Conservation (phyloP, 495 filamentous ascomycete species). For the Amphirosellinia nigrospora region DNA sequence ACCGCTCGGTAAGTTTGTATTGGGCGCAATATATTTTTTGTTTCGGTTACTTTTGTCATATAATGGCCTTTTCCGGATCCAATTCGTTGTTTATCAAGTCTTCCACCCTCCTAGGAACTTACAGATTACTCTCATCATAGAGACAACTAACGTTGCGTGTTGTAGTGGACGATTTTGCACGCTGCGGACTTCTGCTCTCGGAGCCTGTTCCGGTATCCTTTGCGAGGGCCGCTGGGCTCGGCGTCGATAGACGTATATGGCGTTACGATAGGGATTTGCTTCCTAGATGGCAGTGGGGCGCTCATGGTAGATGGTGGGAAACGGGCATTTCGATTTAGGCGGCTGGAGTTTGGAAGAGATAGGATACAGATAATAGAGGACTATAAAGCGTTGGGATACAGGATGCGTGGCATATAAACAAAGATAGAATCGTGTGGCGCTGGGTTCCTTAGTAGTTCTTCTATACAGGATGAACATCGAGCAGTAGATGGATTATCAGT, state of each 20-base stretch:
- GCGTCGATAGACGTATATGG: constrained; percentile 59
- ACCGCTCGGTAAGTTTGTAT: constrained; percentile 36
- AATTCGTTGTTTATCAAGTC: too few species aligned
- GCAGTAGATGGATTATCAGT: not conserved
- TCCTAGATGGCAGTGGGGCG: constrained; percentile 56
- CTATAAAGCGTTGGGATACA: not conserved
- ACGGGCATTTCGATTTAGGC: constrained; percentile 58
- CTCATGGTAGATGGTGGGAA: constrained; percentile 64
- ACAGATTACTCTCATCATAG: not conserved
- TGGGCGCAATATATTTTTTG: not conserved
- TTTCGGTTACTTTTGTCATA: not conserved
- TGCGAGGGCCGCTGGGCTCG: constrained; percentile 60
- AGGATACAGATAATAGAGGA: not conserved
- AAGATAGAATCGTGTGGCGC: not conserved
- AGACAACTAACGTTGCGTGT: not conserved
- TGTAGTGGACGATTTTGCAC: constrained; percentile 65
- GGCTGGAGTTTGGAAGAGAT: not conserved
- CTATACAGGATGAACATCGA: not conserved
- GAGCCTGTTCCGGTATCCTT: constrained; percentile 73
- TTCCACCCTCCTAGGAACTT: not conserved
- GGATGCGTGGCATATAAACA: not conserved
- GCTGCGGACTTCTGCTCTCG: constrained; percentile 66
- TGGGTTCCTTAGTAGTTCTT: not conserved
- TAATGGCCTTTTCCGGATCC: not conserved
- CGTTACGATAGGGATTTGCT: constrained; percentile 56